Base-by-base conservation (phyloP, 2,329 filamentous ascomycete genomes). In the Neopestalotiopsis clavispora region DNA sequence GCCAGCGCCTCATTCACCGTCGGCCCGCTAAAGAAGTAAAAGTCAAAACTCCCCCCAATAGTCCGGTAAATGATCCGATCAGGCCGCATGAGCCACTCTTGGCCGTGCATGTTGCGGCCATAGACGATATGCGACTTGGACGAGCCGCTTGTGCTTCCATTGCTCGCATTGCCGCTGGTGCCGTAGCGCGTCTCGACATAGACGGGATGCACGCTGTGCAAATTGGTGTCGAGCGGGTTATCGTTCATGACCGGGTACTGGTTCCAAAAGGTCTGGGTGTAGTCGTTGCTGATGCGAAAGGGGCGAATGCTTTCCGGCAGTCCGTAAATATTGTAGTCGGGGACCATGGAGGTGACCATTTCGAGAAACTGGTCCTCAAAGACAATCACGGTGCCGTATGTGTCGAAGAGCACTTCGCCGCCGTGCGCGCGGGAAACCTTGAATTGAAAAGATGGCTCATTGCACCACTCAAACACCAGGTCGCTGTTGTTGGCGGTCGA, bases 331-430 rank as follows among this genome's bases (percentile, higher is more conserved):
- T 94, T 94, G 79, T 94, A 94, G 65, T 92, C 86, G 69, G 91
- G 85, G 0, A 91, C 91, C 17, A 94, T 78, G 32, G 84, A 77
- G n/a, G 90, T 91, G 4, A 85, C 85, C 71, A 95, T 91, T 74
- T 94, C 92, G 57, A 94, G 87, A 77, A 94, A 95, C 74, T 95
- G 92, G 72, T 94, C 87, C 75, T 94, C 91, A 74, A 89, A 95
- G 0, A 95, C 88, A 13, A 95, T 79, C 10, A 88, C 85, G 2
- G 84, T 88, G 5, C 89, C 90, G n/a, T 83, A 80, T 0, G 92
- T 94, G 10, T 87, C 86, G 76, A 94, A 94, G 0, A 95, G 80
- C 0, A 89, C 84, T 75, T 94, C 91, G 0, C 87, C 84, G 7
- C 84, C 90, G 62, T 82, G 84, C 72, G 84, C 86, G 32, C 89